Evolutionary conservation across 192 early-diverging fungal genomes (phyloP).

Genomic region (Coemansia pectinata): DNA sequence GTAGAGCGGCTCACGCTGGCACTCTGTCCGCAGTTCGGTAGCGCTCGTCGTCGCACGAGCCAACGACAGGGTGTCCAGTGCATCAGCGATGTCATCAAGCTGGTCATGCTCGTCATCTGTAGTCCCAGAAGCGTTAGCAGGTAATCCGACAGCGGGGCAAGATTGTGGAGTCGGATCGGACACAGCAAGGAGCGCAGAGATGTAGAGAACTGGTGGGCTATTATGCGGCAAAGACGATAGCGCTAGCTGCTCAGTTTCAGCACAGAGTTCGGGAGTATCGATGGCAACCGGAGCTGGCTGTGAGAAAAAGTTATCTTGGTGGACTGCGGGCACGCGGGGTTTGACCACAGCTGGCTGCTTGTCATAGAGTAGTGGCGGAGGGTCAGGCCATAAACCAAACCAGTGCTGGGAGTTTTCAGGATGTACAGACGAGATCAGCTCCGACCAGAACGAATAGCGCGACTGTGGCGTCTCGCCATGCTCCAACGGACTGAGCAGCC

Average conservation of each 20-base stretch:
- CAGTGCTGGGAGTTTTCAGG: background rate
- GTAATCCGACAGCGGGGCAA: background rate
- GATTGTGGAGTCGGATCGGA: background rate
- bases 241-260: slow-evolving; percentile 1
- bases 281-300: background rate
- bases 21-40: slow-evolving; percentile 17
- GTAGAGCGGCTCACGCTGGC: slow-evolving; percentile 29
- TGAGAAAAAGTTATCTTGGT: slow-evolving; percentile 8
- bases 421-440: slow-evolving; percentile 26
- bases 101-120: slow-evolving; percentile 1
- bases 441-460: slow-evolving; percentile 38
- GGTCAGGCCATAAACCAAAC: slow-evolving; percentile 36
- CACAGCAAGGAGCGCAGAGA: background rate
- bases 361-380: slow-evolving; percentile 9
- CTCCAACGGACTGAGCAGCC: slow-evolving; percentile 21
- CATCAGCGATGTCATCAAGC: slow-evolving; percentile 6
- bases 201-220: background rate
- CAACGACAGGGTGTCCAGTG: slow-evolving; percentile 39
- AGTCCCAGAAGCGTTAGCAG: background rate
- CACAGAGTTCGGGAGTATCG: background rate
- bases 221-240: background rate
- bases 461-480: slow-evolving; percentile 33
- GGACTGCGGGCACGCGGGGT: background rate
- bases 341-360: background rate
- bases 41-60: background rate